Evolutionary conservation across 176 grass and related monocot genomes (phyloP).

Genomic region (Saccharum spontaneum): DNA sequence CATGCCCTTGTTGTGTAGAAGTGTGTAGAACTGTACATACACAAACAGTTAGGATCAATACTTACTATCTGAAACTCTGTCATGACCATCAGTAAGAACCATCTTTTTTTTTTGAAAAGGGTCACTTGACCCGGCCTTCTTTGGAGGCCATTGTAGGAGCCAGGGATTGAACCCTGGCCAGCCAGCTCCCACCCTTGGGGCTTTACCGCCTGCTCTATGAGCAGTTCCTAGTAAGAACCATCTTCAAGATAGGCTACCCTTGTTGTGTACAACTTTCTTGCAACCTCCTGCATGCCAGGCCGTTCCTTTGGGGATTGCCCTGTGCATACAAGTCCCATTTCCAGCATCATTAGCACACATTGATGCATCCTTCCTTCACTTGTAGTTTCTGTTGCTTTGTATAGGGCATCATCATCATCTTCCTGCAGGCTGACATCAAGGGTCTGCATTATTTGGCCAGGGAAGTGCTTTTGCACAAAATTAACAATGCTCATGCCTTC

Average conservation of each 20-base stretch:
- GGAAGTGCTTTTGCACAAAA: neutral
- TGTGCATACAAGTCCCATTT: conserved; percentile 21
- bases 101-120: too few species aligned
- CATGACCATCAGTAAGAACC: neutral
- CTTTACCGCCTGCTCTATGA: too few species aligned
- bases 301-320: neutral
- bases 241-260: neutral
- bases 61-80: neutral
- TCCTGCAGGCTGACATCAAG: neutral
- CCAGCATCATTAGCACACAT: neutral
- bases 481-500: neutral
- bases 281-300: conserved; percentile 9
- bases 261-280: neutral
- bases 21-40: neutral
- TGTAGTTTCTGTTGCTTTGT: neutral
- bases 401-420: neutral
- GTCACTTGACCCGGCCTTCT: too few species aligned
- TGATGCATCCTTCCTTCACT: neutral
- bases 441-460: conserved; percentile 3
- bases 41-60: neutral
- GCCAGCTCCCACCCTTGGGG: too few species aligned
- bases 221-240: neutral
- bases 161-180: too few species aligned
- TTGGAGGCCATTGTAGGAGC: too few species aligned
- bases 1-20: too few species aligned